phyloP scores from a whole-genome alignment of 345 rosid genomes.

The Citrus glauca region DNA sequence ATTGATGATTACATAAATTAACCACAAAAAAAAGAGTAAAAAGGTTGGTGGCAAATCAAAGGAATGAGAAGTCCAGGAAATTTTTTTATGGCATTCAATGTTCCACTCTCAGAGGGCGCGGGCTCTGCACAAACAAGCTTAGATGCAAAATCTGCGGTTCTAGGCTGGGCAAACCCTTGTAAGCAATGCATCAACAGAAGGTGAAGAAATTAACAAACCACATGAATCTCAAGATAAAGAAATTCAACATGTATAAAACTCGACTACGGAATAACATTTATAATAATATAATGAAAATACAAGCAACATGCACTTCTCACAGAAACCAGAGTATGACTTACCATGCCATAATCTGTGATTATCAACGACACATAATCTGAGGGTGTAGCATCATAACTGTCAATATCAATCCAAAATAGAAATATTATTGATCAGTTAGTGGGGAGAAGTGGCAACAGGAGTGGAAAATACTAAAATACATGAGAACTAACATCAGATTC shows the following conservation, averaged over 20 bases:
- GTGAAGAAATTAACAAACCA: background rate
- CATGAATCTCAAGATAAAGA: background rate
- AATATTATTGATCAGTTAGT: constrained; percentile 7
- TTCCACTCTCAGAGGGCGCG: no score
- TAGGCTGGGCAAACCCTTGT: background rate
- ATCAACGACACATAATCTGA: constrained; percentile 88
- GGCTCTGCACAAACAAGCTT: background rate
- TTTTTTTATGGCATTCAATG: background rate
- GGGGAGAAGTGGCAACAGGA: constrained; percentile 10
- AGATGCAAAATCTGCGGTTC: background rate
- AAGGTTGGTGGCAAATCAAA: background rate
- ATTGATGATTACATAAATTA: background rate
- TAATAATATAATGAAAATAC: no score
- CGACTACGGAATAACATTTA: background rate
- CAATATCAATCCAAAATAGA: constrained; percentile 17
- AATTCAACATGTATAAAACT: background rate
- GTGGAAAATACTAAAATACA: background rate
- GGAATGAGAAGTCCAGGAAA: background rate
- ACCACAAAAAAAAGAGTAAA: background rate
- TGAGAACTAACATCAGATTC: constrained; percentile 59
- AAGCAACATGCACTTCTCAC: no score
- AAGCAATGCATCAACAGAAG: background rate
- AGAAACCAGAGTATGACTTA: constrained; percentile 27
- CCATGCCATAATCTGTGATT: constrained; percentile 96
- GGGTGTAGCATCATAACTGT: constrained; percentile 92